Conservation (phyloP, 768 basidiomycete species). For the Auriscalpium orientale region DNA sequence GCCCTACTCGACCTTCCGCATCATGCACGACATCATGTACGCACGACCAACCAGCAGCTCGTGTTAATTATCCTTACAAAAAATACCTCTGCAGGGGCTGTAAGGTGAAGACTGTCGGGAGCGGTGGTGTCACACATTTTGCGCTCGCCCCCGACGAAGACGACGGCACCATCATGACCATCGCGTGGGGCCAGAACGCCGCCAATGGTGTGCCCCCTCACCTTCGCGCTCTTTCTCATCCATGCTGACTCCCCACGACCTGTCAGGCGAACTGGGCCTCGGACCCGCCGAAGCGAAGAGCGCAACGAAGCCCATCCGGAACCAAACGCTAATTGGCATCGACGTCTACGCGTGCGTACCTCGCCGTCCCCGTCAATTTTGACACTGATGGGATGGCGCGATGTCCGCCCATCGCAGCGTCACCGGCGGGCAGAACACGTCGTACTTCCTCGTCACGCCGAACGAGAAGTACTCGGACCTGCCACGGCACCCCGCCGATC, state of each 20-base stretch:
- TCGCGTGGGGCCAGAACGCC: slow-evolving; percentile 83
- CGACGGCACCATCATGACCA: slow-evolving; percentile 60
- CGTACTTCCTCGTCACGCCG: slow-evolving; percentile 73
- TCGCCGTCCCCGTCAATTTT: background rate
- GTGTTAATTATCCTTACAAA: background rate
- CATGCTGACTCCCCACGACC: background rate
- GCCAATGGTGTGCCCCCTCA: slow-evolving; percentile 48
- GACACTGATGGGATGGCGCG: no score
- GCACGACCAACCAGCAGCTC: slow-evolving; percentile 14
- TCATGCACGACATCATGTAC: slow-evolving; percentile 80
- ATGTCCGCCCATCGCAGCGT: slow-evolving; percentile 41
- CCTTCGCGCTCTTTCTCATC: background rate
- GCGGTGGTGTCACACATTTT: slow-evolving; percentile 90
- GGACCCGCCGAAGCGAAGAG: slow-evolving; percentile 80
- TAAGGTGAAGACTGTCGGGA: slow-evolving; percentile 59
- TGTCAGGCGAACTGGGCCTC: slow-evolving; percentile 67
- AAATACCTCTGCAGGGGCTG: slow-evolving; percentile 49
- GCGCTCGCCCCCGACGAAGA: slow-evolving; percentile 70
- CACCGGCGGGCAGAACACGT: slow-evolving; percentile 82
- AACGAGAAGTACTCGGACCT: slow-evolving; percentile 69
- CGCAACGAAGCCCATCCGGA: slow-evolving; percentile 71
- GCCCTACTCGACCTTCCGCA: slow-evolving; percentile 81
- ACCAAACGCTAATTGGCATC: slow-evolving; percentile 66
- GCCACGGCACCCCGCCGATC: slow-evolving; percentile 70
- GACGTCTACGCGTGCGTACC: slow-evolving; percentile 66